Base-by-base conservation (phyloP, 768 basidiomycete species). In the Suillus tomentosus region DNA sequence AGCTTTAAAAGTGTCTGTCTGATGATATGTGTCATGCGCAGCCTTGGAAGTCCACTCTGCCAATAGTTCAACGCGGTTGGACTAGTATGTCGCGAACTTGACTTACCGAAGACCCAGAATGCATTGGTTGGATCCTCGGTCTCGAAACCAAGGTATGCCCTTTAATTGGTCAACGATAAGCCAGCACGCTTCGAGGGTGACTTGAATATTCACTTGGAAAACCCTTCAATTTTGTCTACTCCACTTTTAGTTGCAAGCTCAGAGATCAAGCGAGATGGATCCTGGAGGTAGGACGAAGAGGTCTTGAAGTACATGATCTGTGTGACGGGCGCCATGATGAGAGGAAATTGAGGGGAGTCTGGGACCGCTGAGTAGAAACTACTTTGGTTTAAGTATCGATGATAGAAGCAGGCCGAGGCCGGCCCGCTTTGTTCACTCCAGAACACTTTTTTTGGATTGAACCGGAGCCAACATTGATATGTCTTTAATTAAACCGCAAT, bases 1-100 rank as follows among this genome's bases (percentile, higher is more conserved):
- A 19, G 15, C 48, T 39, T 59, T 31, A 56, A 68, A 69, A 47
- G 62, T 50, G 3, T 62, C 51, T 19, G 15, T 56, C 54, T 71
- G 24, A 47, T 63, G 5, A 40, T 70, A 72, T 31, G 61, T 39
- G 8, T 69, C 68, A 11, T 54, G 63, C 15, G 65, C 69, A 2
- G 62, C 59, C 60, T 71, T 75, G 6, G 74, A 66, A 45, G 6
- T 55, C 73, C 76, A 76, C 55, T 72, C 75, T 76, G 51, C 11
- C 15, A 10, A 40, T 48, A 27, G 53, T 24, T 53, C 27, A 39
- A 37, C 24, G 17, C 1, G 5, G n/a, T 31, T 61, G 15, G 55
- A 27, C 50, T 50, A 27, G 57, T 57, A 36, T 51, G 6, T 11
- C 27, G 64, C 69, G 68, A 67, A 31, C 64, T 68, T 48, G 27